Percentiles rank a stretch among this genome's conserved stretches.
phyloP scores from a whole-genome alignment of 1,284 basidiomycete genomes.

The Amylostereum areolatum region DNA sequence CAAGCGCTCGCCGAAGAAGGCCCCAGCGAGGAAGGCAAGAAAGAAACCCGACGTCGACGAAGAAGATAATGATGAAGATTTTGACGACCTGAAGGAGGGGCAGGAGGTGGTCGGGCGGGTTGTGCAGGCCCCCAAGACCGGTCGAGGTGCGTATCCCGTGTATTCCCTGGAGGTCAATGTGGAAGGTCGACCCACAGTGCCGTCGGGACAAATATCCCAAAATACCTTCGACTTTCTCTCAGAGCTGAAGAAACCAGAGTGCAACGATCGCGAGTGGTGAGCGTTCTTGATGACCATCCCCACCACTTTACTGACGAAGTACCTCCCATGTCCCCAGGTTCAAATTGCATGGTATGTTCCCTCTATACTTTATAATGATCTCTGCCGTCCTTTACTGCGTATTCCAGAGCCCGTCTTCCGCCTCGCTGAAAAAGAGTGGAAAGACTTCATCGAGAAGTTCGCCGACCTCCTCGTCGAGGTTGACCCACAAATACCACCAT shows the following conservation, averaged over 20 bases:
- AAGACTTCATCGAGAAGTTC: slow-evolving; percentile 72
- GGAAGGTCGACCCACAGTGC: slow-evolving; percentile 41
- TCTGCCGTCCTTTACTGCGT: background rate
- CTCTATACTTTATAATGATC: slow-evolving; percentile 1
- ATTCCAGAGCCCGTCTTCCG: slow-evolving; percentile 74
- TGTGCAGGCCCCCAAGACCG: slow-evolving; percentile 73
- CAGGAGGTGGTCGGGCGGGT: slow-evolving; percentile 66
- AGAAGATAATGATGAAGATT: slow-evolving; percentile 33
- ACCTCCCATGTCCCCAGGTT: slow-evolving; percentile 46
- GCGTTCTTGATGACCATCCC: slow-evolving; percentile 11
- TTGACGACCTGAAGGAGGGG: slow-evolving; percentile 53
- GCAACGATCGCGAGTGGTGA: slow-evolving; percentile 86
- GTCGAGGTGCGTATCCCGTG: slow-evolving; percentile 52
- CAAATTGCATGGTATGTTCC: slow-evolving; percentile 57
- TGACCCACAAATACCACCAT: slow-evolving; percentile 75
- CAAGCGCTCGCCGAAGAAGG: slow-evolving; percentile 16
- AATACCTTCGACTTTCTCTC: slow-evolving; percentile 79
- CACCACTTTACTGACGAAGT: background rate
- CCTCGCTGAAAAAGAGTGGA: slow-evolving; percentile 82
- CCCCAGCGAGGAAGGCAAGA: slow-evolving; percentile 18
- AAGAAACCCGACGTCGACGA: slow-evolving; percentile 26
- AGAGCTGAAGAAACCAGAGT: slow-evolving; percentile 66
- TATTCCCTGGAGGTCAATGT: background rate
- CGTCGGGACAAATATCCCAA: slow-evolving; percentile 78
- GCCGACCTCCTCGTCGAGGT: slow-evolving; percentile 60